phyloP scores from a whole-genome alignment of 805 yeast species.

The Teunomyces gatunensis region DNA sequence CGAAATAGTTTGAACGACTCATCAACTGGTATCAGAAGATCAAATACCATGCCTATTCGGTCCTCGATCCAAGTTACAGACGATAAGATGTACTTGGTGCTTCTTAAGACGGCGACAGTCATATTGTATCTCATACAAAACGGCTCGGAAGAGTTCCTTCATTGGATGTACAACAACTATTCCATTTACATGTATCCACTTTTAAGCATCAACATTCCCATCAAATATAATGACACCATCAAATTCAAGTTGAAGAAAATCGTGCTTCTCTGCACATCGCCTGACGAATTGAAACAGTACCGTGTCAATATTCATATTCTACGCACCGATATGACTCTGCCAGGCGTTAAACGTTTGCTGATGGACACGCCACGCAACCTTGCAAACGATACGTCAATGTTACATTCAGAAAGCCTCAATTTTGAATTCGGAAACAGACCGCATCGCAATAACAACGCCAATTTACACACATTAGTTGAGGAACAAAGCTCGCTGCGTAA shows the following conservation, averaged over 20 bases:
- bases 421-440: neutral
- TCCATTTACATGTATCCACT: constrained; percentile 16
- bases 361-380: neutral
- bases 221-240: constrained; percentile 28
- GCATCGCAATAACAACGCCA: neutral
- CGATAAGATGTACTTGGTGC: constrained; percentile 4
- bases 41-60: neutral
- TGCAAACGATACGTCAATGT: neutral
- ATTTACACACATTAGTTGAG: constrained; percentile 1
- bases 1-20: neutral
- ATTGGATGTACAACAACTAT: constrained; percentile 36
- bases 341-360: constrained; percentile 25
- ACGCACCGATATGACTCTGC: constrained; percentile 42
- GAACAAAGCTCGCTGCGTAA: neutral
- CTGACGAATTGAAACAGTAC: constrained; percentile 34
- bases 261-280: constrained; percentile 27
- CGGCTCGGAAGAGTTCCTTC: constrained; percentile 50
- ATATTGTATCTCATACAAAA: constrained; percentile 50
- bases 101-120: constrained; percentile 53
- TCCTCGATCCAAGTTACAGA: neutral
- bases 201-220: constrained; percentile 9
- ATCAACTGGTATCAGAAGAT: neutral
- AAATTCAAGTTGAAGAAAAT: constrained; percentile 36
- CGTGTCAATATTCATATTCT: constrained; percentile 40
- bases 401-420: neutral